A percentile compares a stretch with the other conserved stretches of the same genome.
These are phyloP conservation scores for Triangularia verruculosa DNA, from an alignment of 2,329 filamentous ascomycete genomes.

Conservation along the genomic window DNA sequence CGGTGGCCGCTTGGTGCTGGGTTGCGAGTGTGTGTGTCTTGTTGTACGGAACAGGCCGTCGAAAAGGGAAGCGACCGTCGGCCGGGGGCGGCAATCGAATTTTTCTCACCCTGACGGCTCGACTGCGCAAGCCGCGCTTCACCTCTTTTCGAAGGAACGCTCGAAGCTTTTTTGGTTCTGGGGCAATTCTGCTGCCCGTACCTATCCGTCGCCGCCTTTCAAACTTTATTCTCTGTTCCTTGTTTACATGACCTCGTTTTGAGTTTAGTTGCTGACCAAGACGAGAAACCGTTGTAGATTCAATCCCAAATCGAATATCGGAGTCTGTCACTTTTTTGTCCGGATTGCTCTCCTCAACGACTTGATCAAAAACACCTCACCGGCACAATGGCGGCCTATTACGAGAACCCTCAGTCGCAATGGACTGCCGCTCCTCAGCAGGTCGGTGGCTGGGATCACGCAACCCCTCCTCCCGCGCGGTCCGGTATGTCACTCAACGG, in stretches of 20 bases:
- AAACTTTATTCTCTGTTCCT: not conserved
- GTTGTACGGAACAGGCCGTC: not conserved
- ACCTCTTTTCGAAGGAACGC: not conserved
- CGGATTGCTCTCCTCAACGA: not conserved
- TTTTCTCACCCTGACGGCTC: conserved; percentile 1
- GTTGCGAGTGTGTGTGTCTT: not conserved
- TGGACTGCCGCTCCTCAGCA: conserved; percentile 27
- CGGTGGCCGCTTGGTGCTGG: not conserved
- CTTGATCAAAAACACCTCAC: not conserved
- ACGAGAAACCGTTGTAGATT: not conserved
- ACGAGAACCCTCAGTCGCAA: conserved; percentile 32
- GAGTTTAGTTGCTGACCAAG: not conserved
- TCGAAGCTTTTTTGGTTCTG: not conserved
- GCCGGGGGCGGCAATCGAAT: not conserved
- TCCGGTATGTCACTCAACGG: conserved; percentile 26
- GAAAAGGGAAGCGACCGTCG: not conserved
- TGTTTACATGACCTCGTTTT: not conserved
- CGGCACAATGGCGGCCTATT: conserved; percentile 29
- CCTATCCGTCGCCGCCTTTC: not conserved
- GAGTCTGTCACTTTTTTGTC: not conserved
- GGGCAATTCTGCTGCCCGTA: not conserved
- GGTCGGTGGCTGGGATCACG: conserved; percentile 30
- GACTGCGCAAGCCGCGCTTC: not conserved
- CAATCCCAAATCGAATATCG: not conserved
- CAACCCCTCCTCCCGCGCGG: conserved; percentile 30